Conservation (phyloP, 139 green algal species). For the Gonium pectorale region DNA sequence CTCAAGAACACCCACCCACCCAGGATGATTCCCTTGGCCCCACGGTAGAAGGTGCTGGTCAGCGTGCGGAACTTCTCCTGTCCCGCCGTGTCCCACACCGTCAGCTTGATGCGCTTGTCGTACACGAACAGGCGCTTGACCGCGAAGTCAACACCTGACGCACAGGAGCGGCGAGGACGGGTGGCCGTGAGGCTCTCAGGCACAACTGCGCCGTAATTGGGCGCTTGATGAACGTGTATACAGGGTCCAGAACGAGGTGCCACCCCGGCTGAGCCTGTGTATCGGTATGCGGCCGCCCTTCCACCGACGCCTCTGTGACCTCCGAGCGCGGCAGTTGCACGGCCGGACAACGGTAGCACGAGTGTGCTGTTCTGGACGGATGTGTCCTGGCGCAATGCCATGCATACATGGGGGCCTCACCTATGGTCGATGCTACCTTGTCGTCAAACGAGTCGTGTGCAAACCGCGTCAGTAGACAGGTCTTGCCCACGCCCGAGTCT, state of each 20-base stretch:
- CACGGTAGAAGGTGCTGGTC: slow-evolving; percentile 95
- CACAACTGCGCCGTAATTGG: no score
- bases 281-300: no score
- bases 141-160: slow-evolving; percentile 93
- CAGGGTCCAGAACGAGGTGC: no score
- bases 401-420: slow-evolving; percentile 25
- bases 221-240: no score
- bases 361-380: no score
- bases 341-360: no score
- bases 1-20: slow-evolving; percentile 9
- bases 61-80: slow-evolving; percentile 88
- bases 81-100: slow-evolving; percentile 92
- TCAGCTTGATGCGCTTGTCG: slow-evolving; percentile 88
- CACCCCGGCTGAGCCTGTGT: no score
- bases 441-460: slow-evolving; percentile 46
- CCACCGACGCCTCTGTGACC: no score
- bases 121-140: slow-evolving; percentile 83
- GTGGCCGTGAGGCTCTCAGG: no score
- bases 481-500: slow-evolving; percentile 57
- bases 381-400: no score
- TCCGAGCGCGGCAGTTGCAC: no score
- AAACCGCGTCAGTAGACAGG: slow-evolving; percentile 46
- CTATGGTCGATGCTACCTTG: slow-evolving; percentile 47
- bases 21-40: slow-evolving; percentile 73
- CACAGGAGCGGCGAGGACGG: no score